These are phyloP conservation scores for Bertia moriformis DNA, from an alignment of 2,329 filamentous ascomycete genomes.

Conservation along the genomic window DNA sequence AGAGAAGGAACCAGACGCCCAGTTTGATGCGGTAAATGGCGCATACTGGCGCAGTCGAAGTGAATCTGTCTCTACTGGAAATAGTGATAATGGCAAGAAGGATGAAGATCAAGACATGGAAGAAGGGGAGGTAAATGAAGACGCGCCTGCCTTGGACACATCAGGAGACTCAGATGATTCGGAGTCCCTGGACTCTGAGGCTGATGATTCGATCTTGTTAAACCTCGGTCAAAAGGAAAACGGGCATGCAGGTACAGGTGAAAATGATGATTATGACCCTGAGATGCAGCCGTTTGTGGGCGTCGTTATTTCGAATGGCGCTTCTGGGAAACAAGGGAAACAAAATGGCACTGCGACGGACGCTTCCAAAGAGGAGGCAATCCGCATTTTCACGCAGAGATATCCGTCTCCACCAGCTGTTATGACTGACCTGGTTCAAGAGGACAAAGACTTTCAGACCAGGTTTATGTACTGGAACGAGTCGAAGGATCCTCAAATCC, in stretches of 20 bases:
- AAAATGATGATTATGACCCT: not conserved
- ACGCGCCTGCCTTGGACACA: not conserved
- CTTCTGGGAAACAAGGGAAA: no score
- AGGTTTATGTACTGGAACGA: not conserved
- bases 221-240: not conserved
- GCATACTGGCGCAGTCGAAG: not conserved
- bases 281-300: no score
- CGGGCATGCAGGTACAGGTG: no score
- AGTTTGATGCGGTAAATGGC: conserved; percentile 6
- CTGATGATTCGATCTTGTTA: not conserved
- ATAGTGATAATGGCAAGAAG: not conserved
- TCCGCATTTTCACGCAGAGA: not conserved
- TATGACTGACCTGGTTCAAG: not conserved
- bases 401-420: not conserved
- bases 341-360: not conserved
- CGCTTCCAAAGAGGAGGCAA: not conserved
- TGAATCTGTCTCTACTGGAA: not conserved
- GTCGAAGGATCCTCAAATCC: not conserved
- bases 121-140: not conserved
- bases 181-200: not conserved
- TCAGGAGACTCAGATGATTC: not conserved
- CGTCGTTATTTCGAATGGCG: not conserved
- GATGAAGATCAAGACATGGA: not conserved
- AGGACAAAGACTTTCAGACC: not conserved
- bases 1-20: conserved; percentile 6